Base-by-base conservation (phyloP, 345 rosid genomes). In the Toxicodendron radicans region DNA sequence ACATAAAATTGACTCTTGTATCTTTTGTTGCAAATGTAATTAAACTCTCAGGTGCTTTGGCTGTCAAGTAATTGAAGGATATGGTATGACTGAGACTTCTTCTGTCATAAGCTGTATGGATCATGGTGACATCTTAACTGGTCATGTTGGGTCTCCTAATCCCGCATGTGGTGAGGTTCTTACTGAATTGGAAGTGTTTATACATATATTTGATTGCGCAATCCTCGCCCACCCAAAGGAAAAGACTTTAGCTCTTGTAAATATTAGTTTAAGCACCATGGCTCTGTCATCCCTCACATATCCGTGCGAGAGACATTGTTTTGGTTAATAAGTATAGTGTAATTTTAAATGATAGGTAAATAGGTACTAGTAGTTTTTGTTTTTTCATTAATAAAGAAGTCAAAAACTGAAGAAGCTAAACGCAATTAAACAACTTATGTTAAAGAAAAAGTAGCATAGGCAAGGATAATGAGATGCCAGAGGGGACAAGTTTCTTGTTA, bases 31-130 rank as follows among this genome's bases (percentile, higher is more conserved):
- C 57, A 18, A 51, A 16, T 17, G 20, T 38, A 49, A 76, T 30
- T 33, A 35, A 46, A 68, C 60, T 70, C 33, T 68, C 87, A 94
- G 98, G 82, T 94, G 98, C 85, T 94, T 94, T 87, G 97, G 96
- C 46, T 90, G 98, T 80, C 74, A 80, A 72, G 87, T 94, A 70
- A 64, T 83, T 73, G 97, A 94, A 83, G 98, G 95, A 53, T 94
- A 92, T 76, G 97, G 97, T 79, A 87, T 94, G 98, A 94, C 97
- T 17, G 97, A 94, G 85, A 91, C 97, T 53, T 87, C 97, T 64
- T 84, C 91, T 79, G 41, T 92, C 72, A 87, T 90, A 79, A 87
- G 87, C 79, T 33, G 81, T 72, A 82, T 81, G 82, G 92, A 92
- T 69, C 84, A 77, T 71, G 92, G 92, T 21, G 97, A 94, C 79